phyloP scores from a whole-genome alignment of 1,284 basidiomycete species.

The Mixia osmundae region DNA sequence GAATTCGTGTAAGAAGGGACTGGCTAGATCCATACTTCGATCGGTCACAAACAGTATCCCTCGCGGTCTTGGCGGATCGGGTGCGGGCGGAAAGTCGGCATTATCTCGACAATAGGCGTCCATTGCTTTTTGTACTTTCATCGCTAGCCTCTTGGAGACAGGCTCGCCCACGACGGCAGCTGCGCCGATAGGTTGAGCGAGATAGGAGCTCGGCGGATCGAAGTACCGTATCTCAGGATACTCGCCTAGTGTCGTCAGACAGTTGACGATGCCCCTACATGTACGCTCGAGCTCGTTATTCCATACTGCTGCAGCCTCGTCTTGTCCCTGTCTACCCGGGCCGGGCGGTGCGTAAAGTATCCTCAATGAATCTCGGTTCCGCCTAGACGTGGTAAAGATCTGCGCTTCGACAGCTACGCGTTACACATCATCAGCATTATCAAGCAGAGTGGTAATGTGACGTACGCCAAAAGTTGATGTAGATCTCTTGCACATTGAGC shows the following conservation, averaged over 20 bases:
- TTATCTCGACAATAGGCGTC: conserved; percentile 68
- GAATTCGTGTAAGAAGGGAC: conserved; percentile 88
- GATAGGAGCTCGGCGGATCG: conserved; percentile 36
- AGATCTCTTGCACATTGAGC: conserved; percentile 52
- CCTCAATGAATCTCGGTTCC: conserved; percentile 55
- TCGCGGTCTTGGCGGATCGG: conserved; percentile 43
- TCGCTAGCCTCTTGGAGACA: conserved; percentile 51
- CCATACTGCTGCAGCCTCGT: conserved; percentile 37
- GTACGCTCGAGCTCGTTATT: conserved; percentile 67
- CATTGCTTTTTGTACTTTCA: conserved; percentile 51
- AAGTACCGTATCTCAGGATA: conserved; percentile 90
- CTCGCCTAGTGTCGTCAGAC: conserved; percentile 78
- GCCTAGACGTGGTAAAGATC: conserved; percentile 51
- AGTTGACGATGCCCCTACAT: conserved; percentile 28
- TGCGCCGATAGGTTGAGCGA: conserved; percentile 65
- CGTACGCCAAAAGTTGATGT: conserved; percentile 68
- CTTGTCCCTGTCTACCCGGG: conserved; percentile 30
- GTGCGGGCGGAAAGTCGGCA: conserved; percentile 54
- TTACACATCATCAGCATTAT: background rate
- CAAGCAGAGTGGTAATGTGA: too few relatives aligned
- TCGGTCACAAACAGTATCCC: conserved; percentile 79
- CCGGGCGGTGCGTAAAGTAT: conserved; percentile 57
- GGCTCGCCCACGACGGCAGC: conserved; percentile 35
- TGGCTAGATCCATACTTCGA: conserved; percentile 73
- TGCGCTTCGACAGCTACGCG: conserved; percentile 54